Evolutionary conservation across 2,329 filamentous ascomycete genomes (phyloP), one percentile per base, ranked within the genome.

Genomic region (Pyrenochaeta sp.): DNA sequence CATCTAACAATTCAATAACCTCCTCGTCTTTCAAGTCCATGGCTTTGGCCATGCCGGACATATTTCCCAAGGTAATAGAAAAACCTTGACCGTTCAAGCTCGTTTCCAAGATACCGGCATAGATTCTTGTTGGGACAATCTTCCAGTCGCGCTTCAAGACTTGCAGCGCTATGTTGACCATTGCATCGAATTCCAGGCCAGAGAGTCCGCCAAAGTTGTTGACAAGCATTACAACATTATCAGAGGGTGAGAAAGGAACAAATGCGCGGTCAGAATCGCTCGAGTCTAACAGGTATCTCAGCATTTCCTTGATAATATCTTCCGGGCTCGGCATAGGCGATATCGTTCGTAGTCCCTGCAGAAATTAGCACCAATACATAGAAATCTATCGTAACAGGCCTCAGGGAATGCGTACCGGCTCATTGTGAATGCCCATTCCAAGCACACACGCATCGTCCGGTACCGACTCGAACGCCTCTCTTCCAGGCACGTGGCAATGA

Each of bases 21-120:
- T 81, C 79, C 12, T 61, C 54, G 14, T 72, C 66, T 0, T 71
- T 63, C n/a, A 77, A 64, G 4, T 69, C 66, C 58, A 79, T 78
- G 10, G 76, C 66, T 23, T 71, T 69, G 5, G 79, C 77, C 60
- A 81, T 79, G 31, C 77, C 72, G 2, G 77, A 78, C 42, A 85
- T 70, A 58, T 85, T 85, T 29, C 81, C 81, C 0, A 85, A 68
- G 0, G 82, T 84, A 29, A 85, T 80, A 7, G 80, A 83, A 75
- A 84, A 85, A 4, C 83, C 83, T 6, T 83, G 82, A 1, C 79
- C 83, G 58, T 85, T 85, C 7, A 85, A 70, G 0, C 81, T 83
- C 0, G 82, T 83, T 54, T 84, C 82, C 40, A 85, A 81, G 2
- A 77, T 71, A 6, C 78, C 79, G 1, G 77, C 76, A 56, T 82